Evolutionary conservation across 1,284 basidiomycete genomes (phyloP).

Genomic region (Ganoderma lucidum): DNA sequence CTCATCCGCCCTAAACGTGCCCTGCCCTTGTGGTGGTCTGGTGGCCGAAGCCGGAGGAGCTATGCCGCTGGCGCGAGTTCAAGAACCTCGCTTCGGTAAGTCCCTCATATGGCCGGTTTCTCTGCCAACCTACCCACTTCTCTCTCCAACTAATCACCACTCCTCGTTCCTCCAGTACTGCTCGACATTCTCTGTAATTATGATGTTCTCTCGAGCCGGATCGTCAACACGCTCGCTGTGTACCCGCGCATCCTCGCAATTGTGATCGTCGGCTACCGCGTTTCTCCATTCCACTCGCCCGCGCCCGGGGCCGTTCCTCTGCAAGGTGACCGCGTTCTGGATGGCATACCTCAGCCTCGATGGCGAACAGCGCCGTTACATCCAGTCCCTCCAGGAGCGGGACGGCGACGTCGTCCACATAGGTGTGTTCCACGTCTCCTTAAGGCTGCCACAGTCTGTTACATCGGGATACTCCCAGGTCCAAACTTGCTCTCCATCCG

Average conservation of each 20-base stretch:
- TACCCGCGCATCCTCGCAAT: conserved; percentile 10
- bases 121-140: no score
- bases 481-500: conserved; percentile 42
- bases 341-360: conserved; percentile 26
- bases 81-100: no score
- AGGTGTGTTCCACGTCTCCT: conserved; percentile 29
- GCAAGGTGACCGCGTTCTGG: conserved; percentile 39
- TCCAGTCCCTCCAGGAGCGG: conserved; percentile 36
- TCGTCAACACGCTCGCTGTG: background rate
- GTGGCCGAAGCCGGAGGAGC: no score
- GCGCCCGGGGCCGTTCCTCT: conserved; percentile 39
- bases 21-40: no score
- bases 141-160: no score
- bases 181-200: background rate
- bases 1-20: no score
- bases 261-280: conserved; percentile 33
- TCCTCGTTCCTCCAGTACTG: conserved; percentile 14
- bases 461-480: conserved; percentile 26
- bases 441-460: background rate
- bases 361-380: conserved; percentile 39
- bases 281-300: conserved; percentile 44
- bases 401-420: conserved; percentile 43
- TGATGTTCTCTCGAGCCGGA: background rate
- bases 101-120: no score
- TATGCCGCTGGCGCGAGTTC: no score